A percentile compares a stretch with the other conserved stretches of the same genome.
Conservation (phyloP, 2,329 filamentous ascomycete species). For the Helminthosporium solani region DNA sequence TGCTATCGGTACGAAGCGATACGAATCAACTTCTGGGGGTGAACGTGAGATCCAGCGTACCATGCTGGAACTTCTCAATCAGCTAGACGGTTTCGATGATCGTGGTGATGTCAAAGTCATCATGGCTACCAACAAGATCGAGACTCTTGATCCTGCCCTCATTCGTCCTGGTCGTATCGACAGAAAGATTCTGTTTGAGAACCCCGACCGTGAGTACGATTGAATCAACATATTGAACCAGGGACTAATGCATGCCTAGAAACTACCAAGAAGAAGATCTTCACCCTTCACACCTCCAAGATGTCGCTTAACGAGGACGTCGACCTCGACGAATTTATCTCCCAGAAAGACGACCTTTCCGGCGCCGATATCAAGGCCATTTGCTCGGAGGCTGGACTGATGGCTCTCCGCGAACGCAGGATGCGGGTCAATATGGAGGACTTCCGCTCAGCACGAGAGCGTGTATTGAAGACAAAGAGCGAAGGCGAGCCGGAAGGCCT, state of each 20-base stretch:
- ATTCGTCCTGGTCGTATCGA: constrained; percentile 98
- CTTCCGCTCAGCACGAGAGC: constrained; percentile 88
- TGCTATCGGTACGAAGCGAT: constrained; percentile 97
- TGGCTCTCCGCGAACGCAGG: constrained; percentile 89
- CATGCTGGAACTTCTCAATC: constrained; percentile 97
- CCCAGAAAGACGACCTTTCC: constrained; percentile 94
- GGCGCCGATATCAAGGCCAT: constrained; percentile 99
- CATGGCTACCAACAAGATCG: constrained; percentile 99
- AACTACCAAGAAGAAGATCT: constrained; percentile 97
- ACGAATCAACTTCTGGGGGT: constrained; percentile 94
- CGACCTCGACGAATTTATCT: constrained; percentile 98
- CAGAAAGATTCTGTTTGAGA: constrained; percentile 86
- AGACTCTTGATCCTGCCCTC: constrained; percentile 90
- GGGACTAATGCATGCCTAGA: constrained; percentile 63
- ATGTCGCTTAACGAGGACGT: constrained; percentile 96
- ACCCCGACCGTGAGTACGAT: constrained; percentile 61
- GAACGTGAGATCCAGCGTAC: constrained; percentile 97
- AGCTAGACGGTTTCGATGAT: constrained; percentile 98
- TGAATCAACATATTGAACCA: not conserved
- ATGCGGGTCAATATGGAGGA: constrained; percentile 99
- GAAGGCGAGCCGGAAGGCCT: constrained; percentile 97
- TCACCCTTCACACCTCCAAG: constrained; percentile 96
- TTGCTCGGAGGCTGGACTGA: constrained; percentile 92
- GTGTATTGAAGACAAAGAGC: constrained; percentile 96
- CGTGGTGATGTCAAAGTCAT: constrained; percentile 98